Evolutionary conservation across 805 yeast genomes (phyloP).

Genomic region (Torulaspora indica): DNA sequence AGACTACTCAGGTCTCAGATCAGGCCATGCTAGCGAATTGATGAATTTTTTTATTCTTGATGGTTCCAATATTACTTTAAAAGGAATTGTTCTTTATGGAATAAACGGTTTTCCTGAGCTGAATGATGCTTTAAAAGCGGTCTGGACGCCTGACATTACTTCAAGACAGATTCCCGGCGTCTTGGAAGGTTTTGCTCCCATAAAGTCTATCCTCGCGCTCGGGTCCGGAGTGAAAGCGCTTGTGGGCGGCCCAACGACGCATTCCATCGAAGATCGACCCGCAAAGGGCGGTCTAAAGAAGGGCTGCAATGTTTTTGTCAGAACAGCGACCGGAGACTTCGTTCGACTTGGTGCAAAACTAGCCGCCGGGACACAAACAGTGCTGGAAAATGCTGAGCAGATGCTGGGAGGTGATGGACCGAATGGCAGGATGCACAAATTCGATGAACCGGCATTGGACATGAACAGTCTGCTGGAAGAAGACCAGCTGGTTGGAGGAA

Average conservation of each 20-base stretch:
- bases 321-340: constrained; percentile 73
- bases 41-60: constrained; percentile 86
- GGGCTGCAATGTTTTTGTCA: constrained; percentile 69
- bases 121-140: constrained; percentile 50
- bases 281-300: constrained; percentile 64
- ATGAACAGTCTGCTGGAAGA: constrained; percentile 31
- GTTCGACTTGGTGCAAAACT: constrained; percentile 77
- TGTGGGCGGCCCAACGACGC: constrained; percentile 66
- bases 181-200: constrained; percentile 77
- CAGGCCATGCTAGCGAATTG: constrained; percentile 80
- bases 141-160: constrained; percentile 86
- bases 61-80: constrained; percentile 69
- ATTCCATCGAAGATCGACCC: constrained; percentile 69
- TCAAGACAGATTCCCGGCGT: constrained; percentile 77
- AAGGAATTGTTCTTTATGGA: constrained; percentile 64
- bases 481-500: constrained; percentile 36
- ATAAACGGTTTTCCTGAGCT: constrained; percentile 66
- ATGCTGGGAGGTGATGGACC: constrained; percentile 71
- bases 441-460: constrained; percentile 15
- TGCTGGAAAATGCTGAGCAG: constrained; percentile 76
- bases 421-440: constrained; percentile 38
- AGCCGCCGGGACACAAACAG: constrained; percentile 81
- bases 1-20: constrained; percentile 75
- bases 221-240: constrained; percentile 75
- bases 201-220: constrained; percentile 67